phyloP scores from a whole-genome alignment of 495 filamentous ascomycete species.

The Stereocaulon alpinum region DNA sequence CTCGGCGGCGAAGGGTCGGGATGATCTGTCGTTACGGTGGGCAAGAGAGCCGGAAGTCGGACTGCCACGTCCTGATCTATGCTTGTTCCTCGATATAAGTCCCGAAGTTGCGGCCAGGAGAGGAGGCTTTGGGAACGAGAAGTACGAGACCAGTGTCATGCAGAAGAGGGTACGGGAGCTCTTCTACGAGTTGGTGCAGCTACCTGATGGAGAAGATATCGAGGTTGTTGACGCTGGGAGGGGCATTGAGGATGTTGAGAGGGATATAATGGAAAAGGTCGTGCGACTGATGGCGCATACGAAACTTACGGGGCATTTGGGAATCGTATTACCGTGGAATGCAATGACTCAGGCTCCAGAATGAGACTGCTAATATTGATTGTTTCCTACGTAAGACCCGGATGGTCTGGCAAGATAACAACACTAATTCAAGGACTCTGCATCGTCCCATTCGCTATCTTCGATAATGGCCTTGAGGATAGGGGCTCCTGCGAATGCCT shows the following conservation, averaged over 20 bases:
- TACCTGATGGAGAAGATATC: slow-evolving; percentile 31
- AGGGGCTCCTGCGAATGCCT: slow-evolving; percentile 17
- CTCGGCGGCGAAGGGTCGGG: slow-evolving; percentile 80
- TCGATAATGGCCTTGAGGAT: slow-evolving; percentile 42
- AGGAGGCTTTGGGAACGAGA: slow-evolving; percentile 78
- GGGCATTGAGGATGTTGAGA: slow-evolving; percentile 45
- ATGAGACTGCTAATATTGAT: background rate
- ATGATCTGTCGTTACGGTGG: slow-evolving; percentile 61
- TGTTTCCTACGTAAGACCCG: background rate
- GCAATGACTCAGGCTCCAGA: slow-evolving; percentile 12
- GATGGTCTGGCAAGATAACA: background rate
- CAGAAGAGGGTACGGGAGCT: slow-evolving; percentile 67
- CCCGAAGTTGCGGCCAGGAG: slow-evolving; percentile 59
- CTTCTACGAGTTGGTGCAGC: slow-evolving; percentile 44
- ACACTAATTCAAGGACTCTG: slow-evolving; percentile 38
- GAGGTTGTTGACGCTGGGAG: slow-evolving; percentile 42
- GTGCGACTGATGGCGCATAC: slow-evolving; percentile 35
- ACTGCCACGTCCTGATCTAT: slow-evolving; percentile 76
- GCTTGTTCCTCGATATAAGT: slow-evolving; percentile 75
- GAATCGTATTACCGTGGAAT: slow-evolving; percentile 34
- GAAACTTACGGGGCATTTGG: slow-evolving; percentile 30
- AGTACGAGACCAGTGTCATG: slow-evolving; percentile 80
- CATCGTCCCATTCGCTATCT: slow-evolving; percentile 52
- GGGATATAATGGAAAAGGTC: slow-evolving; percentile 47
- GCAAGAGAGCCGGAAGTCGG: slow-evolving; percentile 76